Conservation (phyloP, 768 basidiomycete species). For the Pleurotus ostreatus region DNA sequence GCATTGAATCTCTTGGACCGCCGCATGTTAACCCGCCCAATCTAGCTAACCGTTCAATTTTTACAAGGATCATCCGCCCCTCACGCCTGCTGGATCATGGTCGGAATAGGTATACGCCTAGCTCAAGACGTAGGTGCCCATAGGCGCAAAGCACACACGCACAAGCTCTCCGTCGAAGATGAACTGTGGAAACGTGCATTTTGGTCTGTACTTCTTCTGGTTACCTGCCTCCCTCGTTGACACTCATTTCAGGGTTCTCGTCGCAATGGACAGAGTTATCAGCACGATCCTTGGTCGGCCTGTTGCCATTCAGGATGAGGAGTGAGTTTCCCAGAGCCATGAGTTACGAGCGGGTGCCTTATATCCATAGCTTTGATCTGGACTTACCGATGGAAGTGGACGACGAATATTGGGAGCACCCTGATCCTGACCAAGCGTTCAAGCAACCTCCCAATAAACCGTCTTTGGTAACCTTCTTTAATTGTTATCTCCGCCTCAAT, state of each 20-base stretch:
- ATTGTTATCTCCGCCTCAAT: slow-evolving; percentile 49
- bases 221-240: neutral
- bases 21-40: neutral
- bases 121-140: slow-evolving; percentile 79
- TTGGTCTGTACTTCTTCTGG: slow-evolving; percentile 32
- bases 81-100: slow-evolving; percentile 58
- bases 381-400: slow-evolving; percentile 60
- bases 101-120: slow-evolving; percentile 65
- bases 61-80: slow-evolving; percentile 44
- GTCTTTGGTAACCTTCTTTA: slow-evolving; percentile 53
- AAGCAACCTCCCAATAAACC: slow-evolving; percentile 60
- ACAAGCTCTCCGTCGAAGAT: slow-evolving; percentile 46
- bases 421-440: slow-evolving; percentile 54
- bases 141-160: slow-evolving; percentile 28
- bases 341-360: neutral
- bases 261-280: slow-evolving; percentile 41
- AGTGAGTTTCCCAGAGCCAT: slow-evolving; percentile 37
- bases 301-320: slow-evolving; percentile 70
- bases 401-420: slow-evolving; percentile 69
- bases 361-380: slow-evolving; percentile 57
- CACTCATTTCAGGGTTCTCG: slow-evolving; percentile 36
- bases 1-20: neutral
- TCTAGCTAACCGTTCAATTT: slow-evolving; percentile 46
- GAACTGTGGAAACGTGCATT: slow-evolving; percentile 75
- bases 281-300: slow-evolving; percentile 62